Evolutionary conservation across 805 yeast genomes (phyloP).

Genomic region (Helenozyma rhizophorensis): DNA sequence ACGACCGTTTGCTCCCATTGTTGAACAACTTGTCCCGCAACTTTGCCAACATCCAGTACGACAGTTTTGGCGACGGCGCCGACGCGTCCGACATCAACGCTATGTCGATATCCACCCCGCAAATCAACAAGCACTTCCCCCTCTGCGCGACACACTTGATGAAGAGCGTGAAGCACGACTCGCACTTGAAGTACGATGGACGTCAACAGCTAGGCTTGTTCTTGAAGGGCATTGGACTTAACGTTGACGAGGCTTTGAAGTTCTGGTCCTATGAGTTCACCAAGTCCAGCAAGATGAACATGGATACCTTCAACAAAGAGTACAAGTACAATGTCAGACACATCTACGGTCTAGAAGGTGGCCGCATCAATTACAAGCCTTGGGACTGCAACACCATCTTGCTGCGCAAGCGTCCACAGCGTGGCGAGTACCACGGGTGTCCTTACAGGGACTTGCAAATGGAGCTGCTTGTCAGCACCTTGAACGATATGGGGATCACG

Average conservation of each 20-base stretch:
- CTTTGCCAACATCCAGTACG: conserved; percentile 45
- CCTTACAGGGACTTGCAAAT: conserved; percentile 75
- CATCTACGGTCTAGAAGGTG: conserved; percentile 89
- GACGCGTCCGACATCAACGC: conserved; percentile 51
- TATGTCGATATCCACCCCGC: conserved; percentile 50
- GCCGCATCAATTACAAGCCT: conserved; percentile 78
- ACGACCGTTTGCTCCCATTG: conserved; percentile 82
- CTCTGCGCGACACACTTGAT: conserved; percentile 71
- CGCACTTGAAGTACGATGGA: conserved; percentile 77
- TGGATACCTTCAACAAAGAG: conserved; percentile 81
- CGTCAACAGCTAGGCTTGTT: conserved; percentile 84
- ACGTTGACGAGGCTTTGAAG: conserved; percentile 79
- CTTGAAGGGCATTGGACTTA: conserved; percentile 84
- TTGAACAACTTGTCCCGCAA: conserved; percentile 67
- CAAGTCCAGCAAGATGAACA: conserved; percentile 43
- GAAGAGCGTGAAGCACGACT: conserved; percentile 50
- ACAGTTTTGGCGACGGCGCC: conserved; percentile 42
- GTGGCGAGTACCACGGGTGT: conserved; percentile 82
- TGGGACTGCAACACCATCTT: conserved; percentile 79
- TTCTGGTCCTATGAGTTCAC: conserved; percentile 82
- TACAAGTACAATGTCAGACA: conserved; percentile 87
- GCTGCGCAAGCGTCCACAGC: conserved; percentile 63
- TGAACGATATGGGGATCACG: conserved; percentile 60
- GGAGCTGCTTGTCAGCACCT: conserved; percentile 55
- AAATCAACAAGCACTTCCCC: conserved; percentile 67